phyloP scores from a whole-genome alignment of 495 filamentous ascomycete genomes.

The Penicillium canariense region DNA sequence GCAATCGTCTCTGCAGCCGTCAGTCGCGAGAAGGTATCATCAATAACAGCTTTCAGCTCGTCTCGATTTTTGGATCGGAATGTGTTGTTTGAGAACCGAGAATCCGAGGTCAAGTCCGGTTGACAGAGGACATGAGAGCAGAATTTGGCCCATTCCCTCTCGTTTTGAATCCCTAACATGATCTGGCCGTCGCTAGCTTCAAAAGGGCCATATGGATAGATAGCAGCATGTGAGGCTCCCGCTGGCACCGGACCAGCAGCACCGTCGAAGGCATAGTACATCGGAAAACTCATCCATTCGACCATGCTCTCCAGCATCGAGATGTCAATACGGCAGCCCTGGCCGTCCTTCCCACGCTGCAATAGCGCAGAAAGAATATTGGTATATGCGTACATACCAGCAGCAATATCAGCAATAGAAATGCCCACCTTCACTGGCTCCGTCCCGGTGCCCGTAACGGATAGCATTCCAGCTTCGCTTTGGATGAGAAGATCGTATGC shows the following conservation, averaged over 20 bases:
- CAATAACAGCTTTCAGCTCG: constrained; percentile 33
- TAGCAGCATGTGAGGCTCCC: constrained; percentile 49
- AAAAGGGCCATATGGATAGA: constrained; percentile 55
- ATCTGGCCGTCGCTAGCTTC: constrained; percentile 45
- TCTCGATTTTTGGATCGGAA: constrained; percentile 34
- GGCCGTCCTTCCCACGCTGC: constrained; percentile 42
- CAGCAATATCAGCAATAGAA: constrained; percentile 51
- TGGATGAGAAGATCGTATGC: constrained; percentile 57
- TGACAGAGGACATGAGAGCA: constrained; percentile 38
- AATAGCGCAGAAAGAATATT: constrained; percentile 50
- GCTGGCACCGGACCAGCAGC: constrained; percentile 37
- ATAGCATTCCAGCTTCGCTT: constrained; percentile 52
- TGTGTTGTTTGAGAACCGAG: constrained; percentile 37
- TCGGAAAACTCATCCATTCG: constrained; percentile 55
- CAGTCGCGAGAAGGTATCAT: constrained; percentile 25
- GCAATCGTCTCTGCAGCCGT: constrained; percentile 31
- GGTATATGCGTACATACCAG: constrained; percentile 50
- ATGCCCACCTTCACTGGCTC: constrained; percentile 52
- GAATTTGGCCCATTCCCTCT: constrained; percentile 51
- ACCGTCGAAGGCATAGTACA: constrained; percentile 50
- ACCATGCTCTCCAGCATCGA: constrained; percentile 55
- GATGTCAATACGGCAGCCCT: constrained; percentile 47
- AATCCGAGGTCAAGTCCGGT: constrained; percentile 30
- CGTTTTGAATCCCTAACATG: constrained; percentile 56
- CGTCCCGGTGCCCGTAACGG: constrained; percentile 45